Evolutionary conservation across 805 yeast genomes (phyloP), one percentile per base, ranked within the genome.

Genomic region (Candida alai): DNA sequence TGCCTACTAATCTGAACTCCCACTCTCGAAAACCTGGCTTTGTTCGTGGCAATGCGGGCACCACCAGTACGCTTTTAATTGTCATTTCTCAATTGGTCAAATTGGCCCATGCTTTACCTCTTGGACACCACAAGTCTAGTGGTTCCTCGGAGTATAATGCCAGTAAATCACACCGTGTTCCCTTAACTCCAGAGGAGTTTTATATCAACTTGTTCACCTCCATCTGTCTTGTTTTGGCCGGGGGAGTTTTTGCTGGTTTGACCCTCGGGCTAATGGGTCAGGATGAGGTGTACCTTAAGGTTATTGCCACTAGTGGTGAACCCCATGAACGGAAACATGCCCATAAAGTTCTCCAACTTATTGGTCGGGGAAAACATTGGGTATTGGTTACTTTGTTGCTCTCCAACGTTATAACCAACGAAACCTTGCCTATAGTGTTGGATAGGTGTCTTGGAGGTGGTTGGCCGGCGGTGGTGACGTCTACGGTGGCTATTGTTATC

Each of bases 231-330:
- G 94, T 85, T 1, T 49, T 86, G 22, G 65, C 83, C 4, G 95
- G 95, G 39, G 95, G 95, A 45, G 79, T 84, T n/a, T 86, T 86
- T 68, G 95, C 95, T 4, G 95, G 95, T 6, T 69, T 90, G 27
- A 93, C 98, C n/a, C 67, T 90, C 31, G 97, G 93, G 2, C 72
- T 90, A 8, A 90, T 90, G 98, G 97, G 97, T 46, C 97, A 90
- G 59, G 97, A 90, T 58, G 97, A 90, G 58, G 90, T 90, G 16
- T 86, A 89, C 50, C 69, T 90, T 41, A 90, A 86, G 58, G 98
- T 90, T 9, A 82, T 90, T 41, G 80, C 88, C 35, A 77, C 83
- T 29, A 77, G 88, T n/a, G 97, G 98, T n/a, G 79, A 81, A 10
- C 56, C 69, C 2, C 45, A 52, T 5, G 97, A 90, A 56, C 73